Conservation (phyloP, 73 alveolate genomes). For the Paramecium primaurelia region DNA sequence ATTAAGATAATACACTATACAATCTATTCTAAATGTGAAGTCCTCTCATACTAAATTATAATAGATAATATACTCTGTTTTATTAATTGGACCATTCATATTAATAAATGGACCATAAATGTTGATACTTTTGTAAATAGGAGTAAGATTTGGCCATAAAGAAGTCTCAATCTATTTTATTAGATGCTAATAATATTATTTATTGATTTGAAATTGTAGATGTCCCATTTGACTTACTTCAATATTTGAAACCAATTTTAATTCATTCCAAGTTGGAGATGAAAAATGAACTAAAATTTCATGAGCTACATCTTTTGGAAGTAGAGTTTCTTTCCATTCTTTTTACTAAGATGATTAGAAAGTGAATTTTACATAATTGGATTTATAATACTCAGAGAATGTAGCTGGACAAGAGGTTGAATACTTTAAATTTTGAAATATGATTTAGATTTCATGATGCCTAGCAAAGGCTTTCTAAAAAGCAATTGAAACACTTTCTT, state of each 20-base stretch:
- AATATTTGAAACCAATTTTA: not conserved
- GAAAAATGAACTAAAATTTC: not conserved
- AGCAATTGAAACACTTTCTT: not conserved
- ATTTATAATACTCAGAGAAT: not conserved
- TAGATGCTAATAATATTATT: not conserved
- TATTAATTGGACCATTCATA: not conserved
- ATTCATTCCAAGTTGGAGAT: not conserved
- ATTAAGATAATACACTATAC: not conserved
- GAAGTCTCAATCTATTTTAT: not conserved
- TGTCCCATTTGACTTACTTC: not conserved
- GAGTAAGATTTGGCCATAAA: not conserved
- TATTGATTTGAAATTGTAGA: not conserved
- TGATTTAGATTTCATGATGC: not conserved
- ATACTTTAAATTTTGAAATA: not conserved
- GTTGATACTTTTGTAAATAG: not conserved
- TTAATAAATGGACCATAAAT: not conserved
- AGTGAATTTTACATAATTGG: not conserved
- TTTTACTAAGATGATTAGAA: not conserved
- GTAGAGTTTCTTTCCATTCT: conserved; percentile 21
- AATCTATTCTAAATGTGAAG: not conserved
- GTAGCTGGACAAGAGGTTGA: not conserved
- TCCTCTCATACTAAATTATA: not conserved
- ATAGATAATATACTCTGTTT: not conserved
- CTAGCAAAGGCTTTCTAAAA: not conserved
- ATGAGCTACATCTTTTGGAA: not conserved